phyloP scores from a whole-genome alignment of 2,329 filamentous ascomycete genomes.

The Fonsecaea pugnacius region DNA sequence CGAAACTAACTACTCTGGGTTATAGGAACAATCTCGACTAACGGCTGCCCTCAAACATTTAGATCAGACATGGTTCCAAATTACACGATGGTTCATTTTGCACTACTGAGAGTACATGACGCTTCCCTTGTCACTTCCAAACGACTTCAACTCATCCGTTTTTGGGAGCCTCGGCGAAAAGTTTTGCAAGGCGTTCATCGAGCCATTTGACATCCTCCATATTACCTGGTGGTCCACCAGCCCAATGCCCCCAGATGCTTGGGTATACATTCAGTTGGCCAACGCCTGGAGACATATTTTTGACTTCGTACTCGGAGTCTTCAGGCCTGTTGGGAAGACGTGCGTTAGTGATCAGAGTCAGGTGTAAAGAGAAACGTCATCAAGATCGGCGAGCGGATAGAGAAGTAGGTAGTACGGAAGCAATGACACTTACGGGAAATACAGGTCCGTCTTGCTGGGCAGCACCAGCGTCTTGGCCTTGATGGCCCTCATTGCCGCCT shows the following conservation, averaged over 20 bases:
- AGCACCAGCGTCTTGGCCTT: conserved; percentile 74
- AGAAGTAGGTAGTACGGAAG: background rate
- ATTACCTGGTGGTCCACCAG: conserved; percentile 72
- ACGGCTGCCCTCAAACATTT: background rate
- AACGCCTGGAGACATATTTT: conserved; percentile 63
- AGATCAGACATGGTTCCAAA: background rate
- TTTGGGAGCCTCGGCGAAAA: conserved; percentile 50
- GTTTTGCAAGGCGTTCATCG: conserved; percentile 62
- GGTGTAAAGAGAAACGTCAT: background rate
- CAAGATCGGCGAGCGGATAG: background rate
- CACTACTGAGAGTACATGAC: background rate
- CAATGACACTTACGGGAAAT: conserved; percentile 70
- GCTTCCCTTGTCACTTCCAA: background rate
- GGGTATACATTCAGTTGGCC: conserved; percentile 61
- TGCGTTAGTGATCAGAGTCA: conserved; percentile 16
- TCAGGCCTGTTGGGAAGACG: conserved; percentile 60
- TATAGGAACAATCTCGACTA: background rate
- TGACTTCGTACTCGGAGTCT: conserved; percentile 75
- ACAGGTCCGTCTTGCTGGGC: conserved; percentile 74
- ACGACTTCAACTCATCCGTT: background rate
- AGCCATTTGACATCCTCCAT: conserved; percentile 74
- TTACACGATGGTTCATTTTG: background rate
- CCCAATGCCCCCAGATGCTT: conserved; percentile 70
- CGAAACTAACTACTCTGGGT: background rate
- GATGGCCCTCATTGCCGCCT: conserved; percentile 68